These are phyloP conservation scores for Backusella liffmaniae DNA, from an alignment of 192 early-diverging fungal species.

Conservation along the genomic window DNA sequence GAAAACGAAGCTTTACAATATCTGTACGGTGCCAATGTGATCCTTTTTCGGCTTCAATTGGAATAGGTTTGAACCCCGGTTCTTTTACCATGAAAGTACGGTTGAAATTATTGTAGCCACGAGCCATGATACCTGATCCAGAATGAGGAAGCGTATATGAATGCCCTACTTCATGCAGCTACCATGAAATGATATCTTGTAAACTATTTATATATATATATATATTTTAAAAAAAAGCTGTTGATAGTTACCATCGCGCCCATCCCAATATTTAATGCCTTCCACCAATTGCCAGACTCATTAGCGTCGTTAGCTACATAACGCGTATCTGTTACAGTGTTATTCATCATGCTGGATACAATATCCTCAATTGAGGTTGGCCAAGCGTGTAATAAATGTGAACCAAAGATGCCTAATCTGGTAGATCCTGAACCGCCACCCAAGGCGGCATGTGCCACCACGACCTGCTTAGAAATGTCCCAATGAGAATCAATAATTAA, in stretches of 20 bases:
- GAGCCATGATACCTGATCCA: slow-evolving; percentile 50
- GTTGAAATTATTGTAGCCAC: slow-evolving; percentile 67
- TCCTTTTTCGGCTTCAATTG: slow-evolving; percentile 54
- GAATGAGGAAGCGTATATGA: slow-evolving; percentile 56
- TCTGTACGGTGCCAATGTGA: slow-evolving; percentile 68
- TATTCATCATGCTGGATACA: slow-evolving; percentile 51
- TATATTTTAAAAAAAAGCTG: no score
- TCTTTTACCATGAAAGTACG: slow-evolving; percentile 64
- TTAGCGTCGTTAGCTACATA: slow-evolving; percentile 58
- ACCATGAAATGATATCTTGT: not conserved
- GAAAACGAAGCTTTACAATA: slow-evolving; percentile 55
- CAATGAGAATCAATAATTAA: slow-evolving; percentile 61
- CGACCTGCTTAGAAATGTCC: slow-evolving; percentile 47
- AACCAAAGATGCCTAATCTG: slow-evolving; percentile 67
- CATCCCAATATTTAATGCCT: slow-evolving; percentile 63
- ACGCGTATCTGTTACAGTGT: slow-evolving; percentile 54
- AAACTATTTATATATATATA: not conserved
- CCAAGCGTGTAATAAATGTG: slow-evolving; percentile 63
- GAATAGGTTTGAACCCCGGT: slow-evolving; percentile 47
- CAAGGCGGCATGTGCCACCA: slow-evolving; percentile 63
- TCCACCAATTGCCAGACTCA: slow-evolving; percentile 62
- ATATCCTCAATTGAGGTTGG: slow-evolving; percentile 60
- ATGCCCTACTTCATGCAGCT: slow-evolving; percentile 71
- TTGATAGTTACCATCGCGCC: slow-evolving; percentile 53
- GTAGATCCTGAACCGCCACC: slow-evolving; percentile 55